Base-by-base conservation (phyloP, 1,284 basidiomycete genomes). In the Ustilago sp. region DNA sequence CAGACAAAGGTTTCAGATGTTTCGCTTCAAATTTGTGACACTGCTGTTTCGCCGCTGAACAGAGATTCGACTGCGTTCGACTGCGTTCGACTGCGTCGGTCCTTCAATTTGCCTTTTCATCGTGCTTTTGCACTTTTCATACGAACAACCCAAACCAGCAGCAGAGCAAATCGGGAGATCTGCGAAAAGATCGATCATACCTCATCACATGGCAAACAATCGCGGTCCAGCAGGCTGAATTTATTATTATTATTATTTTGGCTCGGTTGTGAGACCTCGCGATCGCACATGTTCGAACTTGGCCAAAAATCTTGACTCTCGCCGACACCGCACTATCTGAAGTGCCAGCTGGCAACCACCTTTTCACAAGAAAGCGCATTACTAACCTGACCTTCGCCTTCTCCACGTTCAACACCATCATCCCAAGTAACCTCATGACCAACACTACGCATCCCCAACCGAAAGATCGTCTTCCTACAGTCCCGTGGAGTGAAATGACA, bases 61-160 rank as follows among this genome's bases (percentile, higher is more conserved):
- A 47, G 57, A 45, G 47, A 38, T 51, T 39, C 47, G 51, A 50
- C 57, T 39, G 34, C 36, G 34, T 58, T 39, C 47, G 51, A 50
- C 57, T 39, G 34, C 36, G 34, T 58, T 39, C 47, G 51, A 50
- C 57, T 39, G 34, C 36, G 34, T 58, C 54, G 34, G 41, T 43
- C 39, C 39, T 59, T 12, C 43, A 59, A 59, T 34, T n/a, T 31
- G 4, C 2, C 28, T n/a, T 19, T 23, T 3, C 8, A 11, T 13
- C 8, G 23, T 8, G 45, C 23, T 23, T 19, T 17, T 28, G 19
- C 45, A 13, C n/a, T 13, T 48, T 43, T 11, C n/a, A n/a, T 7
- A 2, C 43, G n/a, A 19, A 45, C 43, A 45, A 6, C 43, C n/a
- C n/a, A 19, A 45, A 28, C 23, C 23, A 28, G 23, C 23, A 28